Conservation (phyloP, 2,329 filamentous ascomycete species). For the Aspergillus sp. region DNA sequence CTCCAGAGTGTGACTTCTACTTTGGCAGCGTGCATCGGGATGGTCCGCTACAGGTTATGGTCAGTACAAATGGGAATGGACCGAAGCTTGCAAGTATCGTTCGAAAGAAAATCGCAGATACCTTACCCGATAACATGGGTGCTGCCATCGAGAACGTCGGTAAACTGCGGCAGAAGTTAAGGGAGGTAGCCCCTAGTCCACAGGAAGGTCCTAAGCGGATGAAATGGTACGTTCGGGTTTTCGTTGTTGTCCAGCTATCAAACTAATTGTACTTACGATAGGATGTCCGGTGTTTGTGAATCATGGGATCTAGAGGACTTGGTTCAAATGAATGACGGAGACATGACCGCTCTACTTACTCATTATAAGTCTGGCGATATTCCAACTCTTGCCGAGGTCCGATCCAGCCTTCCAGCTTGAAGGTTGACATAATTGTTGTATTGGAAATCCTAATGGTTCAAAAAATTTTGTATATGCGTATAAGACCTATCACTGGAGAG, state of each 20-base stretch:
- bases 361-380: slow-evolving; percentile 60
- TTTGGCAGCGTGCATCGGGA: slow-evolving; percentile 95
- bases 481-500: slow-evolving; percentile 7
- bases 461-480: slow-evolving; percentile 8
- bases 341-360: slow-evolving; percentile 79
- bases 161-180: slow-evolving; percentile 72
- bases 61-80: slow-evolving; percentile 96
- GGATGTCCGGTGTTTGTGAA: slow-evolving; percentile 92
- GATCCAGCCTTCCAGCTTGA: slow-evolving; percentile 13
- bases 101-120: slow-evolving; percentile 73
- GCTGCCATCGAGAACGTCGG: slow-evolving; percentile 85
- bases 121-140: slow-evolving; percentile 76
- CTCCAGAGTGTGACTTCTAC: slow-evolving; percentile 96
- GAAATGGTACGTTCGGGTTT: slow-evolving; percentile 66
- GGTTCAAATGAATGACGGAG: slow-evolving; percentile 75
- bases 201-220: slow-evolving; percentile 84
- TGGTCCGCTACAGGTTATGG: slow-evolving; percentile 95
- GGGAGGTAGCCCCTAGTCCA: slow-evolving; percentile 69
- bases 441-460: neutral
- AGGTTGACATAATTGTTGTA: neutral
- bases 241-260: neutral
- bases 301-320: slow-evolving; percentile 82
- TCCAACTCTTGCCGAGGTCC: slow-evolving; percentile 38
- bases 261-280: slow-evolving; percentile 31
- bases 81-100: slow-evolving; percentile 87